Conservation (phyloP, 2,329 filamentous ascomycete species). For the Ceratocystis papillata region DNA sequence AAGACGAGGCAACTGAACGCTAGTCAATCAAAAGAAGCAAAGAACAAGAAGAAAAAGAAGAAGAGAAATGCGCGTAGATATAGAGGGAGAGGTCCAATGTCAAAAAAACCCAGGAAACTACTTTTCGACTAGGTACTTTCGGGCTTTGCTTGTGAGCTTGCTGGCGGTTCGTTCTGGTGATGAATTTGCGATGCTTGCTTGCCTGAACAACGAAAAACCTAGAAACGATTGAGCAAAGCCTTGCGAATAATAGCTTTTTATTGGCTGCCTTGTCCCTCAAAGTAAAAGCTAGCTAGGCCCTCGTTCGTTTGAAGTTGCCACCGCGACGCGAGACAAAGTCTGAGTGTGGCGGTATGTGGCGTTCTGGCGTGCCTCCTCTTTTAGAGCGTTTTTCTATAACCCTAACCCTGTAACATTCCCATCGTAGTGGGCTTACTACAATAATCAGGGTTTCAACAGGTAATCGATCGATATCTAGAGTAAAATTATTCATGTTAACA, state of each 20-base stretch:
- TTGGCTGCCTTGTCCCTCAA: constrained; percentile 1
- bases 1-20: neutral
- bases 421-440: too few species aligned
- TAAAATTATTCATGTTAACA: too few species aligned
- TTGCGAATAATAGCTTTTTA: neutral
- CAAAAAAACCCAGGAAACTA: too few species aligned
- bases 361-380: neutral
- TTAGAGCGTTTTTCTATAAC: neutral
- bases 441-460: too few species aligned
- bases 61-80: neutral
- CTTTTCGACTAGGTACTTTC: too few species aligned
- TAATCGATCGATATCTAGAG: too few species aligned
- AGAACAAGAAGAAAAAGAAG: neutral
- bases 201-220: neutral
- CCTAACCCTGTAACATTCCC: neutral
- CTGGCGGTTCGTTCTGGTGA: neutral
- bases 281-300: neutral
- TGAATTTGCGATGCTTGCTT: neutral
- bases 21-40: neutral
- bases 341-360: neutral
- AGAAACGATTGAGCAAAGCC: neutral
- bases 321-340: neutral
- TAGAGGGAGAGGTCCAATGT: too few species aligned
- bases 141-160: neutral
- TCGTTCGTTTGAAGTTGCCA: neutral